Conservation (phyloP, 2,329 filamentous ascomycete species). For the Mycosphaerella arachidis region DNA sequence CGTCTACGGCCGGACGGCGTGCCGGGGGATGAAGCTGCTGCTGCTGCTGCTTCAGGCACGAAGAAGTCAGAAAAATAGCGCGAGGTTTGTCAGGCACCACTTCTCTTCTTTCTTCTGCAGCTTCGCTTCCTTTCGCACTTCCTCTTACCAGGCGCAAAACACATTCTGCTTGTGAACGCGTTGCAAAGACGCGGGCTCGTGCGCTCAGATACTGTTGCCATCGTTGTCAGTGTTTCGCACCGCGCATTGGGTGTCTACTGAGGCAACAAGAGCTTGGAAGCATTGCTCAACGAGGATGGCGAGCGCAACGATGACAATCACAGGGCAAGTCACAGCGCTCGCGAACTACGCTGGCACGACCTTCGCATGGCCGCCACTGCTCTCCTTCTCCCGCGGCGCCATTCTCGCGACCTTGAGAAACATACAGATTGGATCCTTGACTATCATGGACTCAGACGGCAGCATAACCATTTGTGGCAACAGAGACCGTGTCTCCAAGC, state of each 20-base stretch:
- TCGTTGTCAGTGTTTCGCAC: background rate
- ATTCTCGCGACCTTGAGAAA: slow-evolving; percentile 44
- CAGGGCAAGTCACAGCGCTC: slow-evolving; percentile 37
- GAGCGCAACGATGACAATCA: slow-evolving; percentile 24
- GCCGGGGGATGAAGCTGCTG: background rate
- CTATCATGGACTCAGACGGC: slow-evolving; percentile 41
- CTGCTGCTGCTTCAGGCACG: background rate
- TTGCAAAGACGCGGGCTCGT: background rate
- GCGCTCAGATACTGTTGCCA: background rate
- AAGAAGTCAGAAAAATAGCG: background rate
- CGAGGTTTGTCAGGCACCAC: background rate
- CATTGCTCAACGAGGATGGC: no score
- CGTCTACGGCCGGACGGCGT: background rate
- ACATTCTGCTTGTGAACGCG: background rate
- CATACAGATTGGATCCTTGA: slow-evolving; percentile 45
- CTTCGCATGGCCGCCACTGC: slow-evolving; percentile 46
- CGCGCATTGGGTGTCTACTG: slow-evolving; percentile 29
- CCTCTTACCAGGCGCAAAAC: no score
- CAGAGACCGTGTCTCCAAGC: slow-evolving; percentile 25
- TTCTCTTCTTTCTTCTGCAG: background rate
- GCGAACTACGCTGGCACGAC: slow-evolving; percentile 39
- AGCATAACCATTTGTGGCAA: slow-evolving; percentile 44
- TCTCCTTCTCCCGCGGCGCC: slow-evolving; percentile 43
- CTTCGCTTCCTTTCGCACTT: background rate
- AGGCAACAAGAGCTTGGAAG: background rate